phyloP scores from a whole-genome alignment of 1,139 yeast genomes.

The Kurtzmaniella quercitrusa region DNA sequence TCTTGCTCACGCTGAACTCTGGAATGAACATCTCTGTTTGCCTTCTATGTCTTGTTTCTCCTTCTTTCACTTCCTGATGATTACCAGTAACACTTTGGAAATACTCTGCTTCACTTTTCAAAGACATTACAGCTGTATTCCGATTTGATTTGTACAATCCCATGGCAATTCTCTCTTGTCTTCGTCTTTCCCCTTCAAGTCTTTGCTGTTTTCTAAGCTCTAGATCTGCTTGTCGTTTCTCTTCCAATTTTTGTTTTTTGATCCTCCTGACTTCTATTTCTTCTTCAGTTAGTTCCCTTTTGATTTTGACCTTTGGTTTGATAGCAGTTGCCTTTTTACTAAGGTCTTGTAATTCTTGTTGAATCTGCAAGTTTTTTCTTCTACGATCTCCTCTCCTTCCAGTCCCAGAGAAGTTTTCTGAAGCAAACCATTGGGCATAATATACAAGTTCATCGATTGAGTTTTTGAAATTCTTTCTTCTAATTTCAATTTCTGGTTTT shows the following conservation, averaged over 20 bases:
- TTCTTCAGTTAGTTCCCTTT: constrained; percentile 10
- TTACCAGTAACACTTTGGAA: constrained; percentile 40
- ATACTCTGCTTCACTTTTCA: constrained; percentile 28
- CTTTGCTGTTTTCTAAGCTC: constrained; percentile 7
- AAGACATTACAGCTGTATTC: constrained; percentile 1
- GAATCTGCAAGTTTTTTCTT: constrained; percentile 1
- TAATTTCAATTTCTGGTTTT: neutral
- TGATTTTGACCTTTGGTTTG: constrained; percentile 3
- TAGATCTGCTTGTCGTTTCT: constrained; percentile 6
- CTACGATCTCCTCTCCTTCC: constrained; percentile 7
- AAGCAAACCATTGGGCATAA: constrained; percentile 8
- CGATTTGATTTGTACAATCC: constrained; percentile 11
- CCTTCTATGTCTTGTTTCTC: constrained; percentile 30
- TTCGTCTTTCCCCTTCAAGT: constrained; percentile 5
- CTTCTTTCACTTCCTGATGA: constrained; percentile 23
- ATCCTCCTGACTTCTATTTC: constrained; percentile 7
- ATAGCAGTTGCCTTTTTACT: constrained; percentile 9
- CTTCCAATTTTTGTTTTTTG: constrained; percentile 3
- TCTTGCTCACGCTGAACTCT: constrained; percentile 15
- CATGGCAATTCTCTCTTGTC: constrained; percentile 8
- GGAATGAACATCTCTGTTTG: constrained; percentile 25
- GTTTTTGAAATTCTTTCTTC: constrained; percentile 5
- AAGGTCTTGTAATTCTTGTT: constrained; percentile 6
- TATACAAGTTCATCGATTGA: constrained; percentile 6
- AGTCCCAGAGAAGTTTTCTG: constrained; percentile 4